Base-by-base conservation (phyloP, 306 rosid species). In the Corylus americana region DNA sequence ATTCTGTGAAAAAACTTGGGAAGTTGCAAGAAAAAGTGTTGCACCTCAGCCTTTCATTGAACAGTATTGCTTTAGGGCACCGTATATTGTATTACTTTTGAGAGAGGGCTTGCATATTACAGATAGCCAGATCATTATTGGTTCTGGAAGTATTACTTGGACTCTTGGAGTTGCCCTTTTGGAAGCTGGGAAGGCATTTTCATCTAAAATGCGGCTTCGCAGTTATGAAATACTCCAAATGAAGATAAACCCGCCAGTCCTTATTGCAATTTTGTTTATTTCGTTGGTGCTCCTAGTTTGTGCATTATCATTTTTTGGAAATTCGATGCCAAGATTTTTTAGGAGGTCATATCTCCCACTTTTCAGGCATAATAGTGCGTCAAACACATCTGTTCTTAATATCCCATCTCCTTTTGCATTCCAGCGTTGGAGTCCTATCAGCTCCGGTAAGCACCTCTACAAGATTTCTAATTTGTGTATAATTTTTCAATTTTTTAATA, bases 1-100 rank as follows among this genome's bases (percentile, higher is more conserved):
- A 11, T 95, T 92, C 73, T 95, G 99, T 79, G 98, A 83, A 42
- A 89, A 81, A 74, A 86, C 85, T 59, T 95, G 98, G 98, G 96
- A 92, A 27, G 84, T 83, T 74, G 98, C 98, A 1, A 87, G 69
- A 90, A 84, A 73, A 66, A 95, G 98, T 82, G 98, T 95, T 83
- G 86, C 86, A 55, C 97, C 98, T 13, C 98, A 95, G 80, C 97
- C 98, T 71, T 95, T 89, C 82, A 93, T 95, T 71, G 98, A 95
- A 87, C 98, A 92, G 80, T 95, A 95, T 79, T 95, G 98, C 89
- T 95, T 95, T 80, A 91, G 98, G 82, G 97, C 98, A 37, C 98
- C 98, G 10, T 95, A 95, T 80, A 77, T 91, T 79, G 89, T 89
- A 55, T 92, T 88, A 22, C 88, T 95, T 64, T 87, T 95, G 71